Evolutionary conservation across 345 rosid species (phyloP).

Genomic region (Alliaria petiolata): DNA sequence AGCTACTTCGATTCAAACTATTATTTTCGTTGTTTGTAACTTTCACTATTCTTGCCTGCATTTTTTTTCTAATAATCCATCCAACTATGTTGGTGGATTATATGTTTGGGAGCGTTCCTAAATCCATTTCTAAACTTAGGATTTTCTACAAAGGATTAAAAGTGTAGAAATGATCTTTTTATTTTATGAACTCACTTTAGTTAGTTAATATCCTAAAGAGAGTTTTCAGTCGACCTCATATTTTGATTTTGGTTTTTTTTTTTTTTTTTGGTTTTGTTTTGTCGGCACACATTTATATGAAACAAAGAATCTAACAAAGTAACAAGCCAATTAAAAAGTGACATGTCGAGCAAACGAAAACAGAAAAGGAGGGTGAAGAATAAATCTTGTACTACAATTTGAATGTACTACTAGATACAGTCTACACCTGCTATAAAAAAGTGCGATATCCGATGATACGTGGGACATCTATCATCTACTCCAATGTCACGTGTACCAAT

Average conservation of each 20-base stretch:
- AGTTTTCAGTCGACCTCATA: neutral
- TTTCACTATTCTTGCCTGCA: too few species aligned
- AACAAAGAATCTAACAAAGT: constrained; percentile 6
- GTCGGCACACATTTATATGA: neutral
- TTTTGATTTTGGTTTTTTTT: neutral
- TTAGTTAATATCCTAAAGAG: neutral
- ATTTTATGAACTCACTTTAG: too few species aligned
- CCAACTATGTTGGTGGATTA: neutral
- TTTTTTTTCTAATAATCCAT: neutral
- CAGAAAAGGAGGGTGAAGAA: constrained; percentile 2
- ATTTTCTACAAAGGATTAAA: neutral
- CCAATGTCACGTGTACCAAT: constrained; percentile 18
- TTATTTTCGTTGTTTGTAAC: neutral
- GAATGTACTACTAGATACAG: constrained; percentile 18
- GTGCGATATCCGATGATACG: too few species aligned
- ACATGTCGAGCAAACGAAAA: neutral
- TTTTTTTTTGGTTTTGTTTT: too few species aligned
- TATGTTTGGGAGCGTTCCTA: neutral
- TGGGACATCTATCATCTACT: too few species aligned
- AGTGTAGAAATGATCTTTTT: too few species aligned
- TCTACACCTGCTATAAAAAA: neutral
- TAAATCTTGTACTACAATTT: constrained; percentile 6
- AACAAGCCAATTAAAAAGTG: neutral
- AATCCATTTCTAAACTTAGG: neutral
- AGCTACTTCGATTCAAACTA: neutral